Evolutionary conservation across 192 early-diverging fungal genomes (phyloP), one percentile per base, ranked within the genome.

Genomic region (Geosiphon pyriformis): DNA sequence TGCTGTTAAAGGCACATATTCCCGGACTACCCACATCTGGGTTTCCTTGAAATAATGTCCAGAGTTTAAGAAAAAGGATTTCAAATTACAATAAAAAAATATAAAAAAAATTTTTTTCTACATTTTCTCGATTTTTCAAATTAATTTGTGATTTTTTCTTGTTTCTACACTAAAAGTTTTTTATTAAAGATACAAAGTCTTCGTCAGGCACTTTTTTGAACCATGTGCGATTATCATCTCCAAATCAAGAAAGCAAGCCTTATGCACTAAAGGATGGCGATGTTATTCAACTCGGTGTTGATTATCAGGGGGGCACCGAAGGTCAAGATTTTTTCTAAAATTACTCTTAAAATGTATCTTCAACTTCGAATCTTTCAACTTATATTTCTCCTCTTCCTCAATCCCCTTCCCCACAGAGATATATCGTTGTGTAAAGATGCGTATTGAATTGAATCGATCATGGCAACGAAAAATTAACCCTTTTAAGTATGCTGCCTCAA

Each of bases 171-270:
- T 32, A 11, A 17, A 67, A 96, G 92, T 84, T 99, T 54, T 98
- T 78, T 70, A 89, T 98, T 67, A 87, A 88, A 69, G 97, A 99
- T 76, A 93, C 92, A 48, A 95, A 93, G 65, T 93, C 91, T 25
- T 99, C 95, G 2, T 97, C 95, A 29, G 97, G 97, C 10, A 99
- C 97, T 15, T 99, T 98, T 68, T 78, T 99, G 32, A 99, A 99
- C 79, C 89, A 94, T 75, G 85, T 90, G 75, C 78, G 97, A n/a
- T 77, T 99, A 18, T 89, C 88, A 50, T 88, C 94, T 17, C 90
- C 93, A 22, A 86, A 87, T 2, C 83, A 90, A 53, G 94, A 94
- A 74, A 93, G 90, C 49, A 72, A 83, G 46, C 87, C 95, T 11
- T 88, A 87, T 57, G 82, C 80, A 33, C 72, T 98, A 58, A 87